Evolutionary conservation across 345 rosid genomes (phyloP), one percentile per base, ranked within the genome.

Genomic region (Cardamine chenopodiifolia): DNA sequence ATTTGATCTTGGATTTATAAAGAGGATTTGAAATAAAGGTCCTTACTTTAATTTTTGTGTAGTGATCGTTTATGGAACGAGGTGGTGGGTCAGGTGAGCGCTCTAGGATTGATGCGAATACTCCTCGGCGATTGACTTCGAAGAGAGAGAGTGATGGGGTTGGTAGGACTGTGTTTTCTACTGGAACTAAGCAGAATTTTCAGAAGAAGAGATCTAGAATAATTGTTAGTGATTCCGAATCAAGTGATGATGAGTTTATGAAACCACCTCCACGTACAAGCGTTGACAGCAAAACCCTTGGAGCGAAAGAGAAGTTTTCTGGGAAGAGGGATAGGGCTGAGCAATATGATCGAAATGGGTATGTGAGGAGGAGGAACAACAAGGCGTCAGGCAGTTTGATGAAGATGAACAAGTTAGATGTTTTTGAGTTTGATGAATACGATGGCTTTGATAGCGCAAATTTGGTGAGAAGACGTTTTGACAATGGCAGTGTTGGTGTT

Each of bases 361-460:
- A 74, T 57, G 68, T 71, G 42, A 78, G 75, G 62, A 81, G 87
- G 80, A 78, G 86, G 79, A 82, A 73, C 66, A 84, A 77, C 15
- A 83, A 75, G 62, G 47, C 32, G 4, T 72, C 81, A 29, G 84
- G 81, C 1, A 73, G 71, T 80, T 88, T 69, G 22, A 71, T 76
- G 78, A 88, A 86, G 87, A 85, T 83, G 85, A 84, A 77, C 52
- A 86, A 75, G 80, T 81, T 95, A 65, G 97, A 85, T 73, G 91
- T 92, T 60, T 90, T 83, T 77, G 97, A 89, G 39, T 90, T 89
- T 79, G 89, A 92, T 66, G 94, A 89, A 72, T 90, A 92, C 73
- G 92, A 95, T 71, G 95, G 88, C 66, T 74, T 73, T 64, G 88
- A 86, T 37, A 81, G 58, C 52, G 87, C 80, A 5, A 67, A 74